Percentiles rank a stretch among this genome's conserved stretches.
Evolutionary conservation across 495 filamentous ascomycete species (phyloP).

Genomic region (Neurospora tetraspora): DNA sequence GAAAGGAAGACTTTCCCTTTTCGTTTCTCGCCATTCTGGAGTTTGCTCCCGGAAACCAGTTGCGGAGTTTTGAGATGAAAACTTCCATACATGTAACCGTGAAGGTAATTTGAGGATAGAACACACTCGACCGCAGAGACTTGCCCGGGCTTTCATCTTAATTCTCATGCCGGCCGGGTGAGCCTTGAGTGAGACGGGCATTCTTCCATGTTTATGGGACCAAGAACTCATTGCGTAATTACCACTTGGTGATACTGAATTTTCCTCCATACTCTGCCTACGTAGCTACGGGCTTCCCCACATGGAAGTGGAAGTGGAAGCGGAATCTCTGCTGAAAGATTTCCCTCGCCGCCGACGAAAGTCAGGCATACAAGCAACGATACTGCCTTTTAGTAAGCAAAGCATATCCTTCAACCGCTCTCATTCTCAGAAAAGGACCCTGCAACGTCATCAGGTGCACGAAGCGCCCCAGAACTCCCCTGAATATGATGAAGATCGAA

Average conservation of each 20-base stretch:
- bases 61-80: not conserved
- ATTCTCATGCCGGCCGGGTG: not conserved
- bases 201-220: too few species aligned
- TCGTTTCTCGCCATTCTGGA: not conserved
- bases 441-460: not conserved
- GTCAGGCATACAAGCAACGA: not conserved
- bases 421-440: not conserved
- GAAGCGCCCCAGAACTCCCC: not conserved
- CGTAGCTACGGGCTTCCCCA: not conserved
- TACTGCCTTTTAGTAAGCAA: not conserved
- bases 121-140: not conserved
- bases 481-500: not conserved
- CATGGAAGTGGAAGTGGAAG: not conserved
- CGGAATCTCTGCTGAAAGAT: not conserved
- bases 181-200: not conserved
- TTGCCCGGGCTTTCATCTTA: not conserved
- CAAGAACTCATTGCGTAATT: not conserved
- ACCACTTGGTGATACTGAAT: not conserved
- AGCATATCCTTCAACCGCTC: not conserved
- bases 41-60: not conserved
- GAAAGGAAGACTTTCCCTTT: not conserved
- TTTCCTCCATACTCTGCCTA: not conserved
- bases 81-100: not conserved
- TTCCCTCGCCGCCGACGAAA: not conserved
- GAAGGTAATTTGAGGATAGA: not conserved